phyloP scores from a whole-genome alignment of 805 yeast genomes.

The Saturnispora bothae region DNA sequence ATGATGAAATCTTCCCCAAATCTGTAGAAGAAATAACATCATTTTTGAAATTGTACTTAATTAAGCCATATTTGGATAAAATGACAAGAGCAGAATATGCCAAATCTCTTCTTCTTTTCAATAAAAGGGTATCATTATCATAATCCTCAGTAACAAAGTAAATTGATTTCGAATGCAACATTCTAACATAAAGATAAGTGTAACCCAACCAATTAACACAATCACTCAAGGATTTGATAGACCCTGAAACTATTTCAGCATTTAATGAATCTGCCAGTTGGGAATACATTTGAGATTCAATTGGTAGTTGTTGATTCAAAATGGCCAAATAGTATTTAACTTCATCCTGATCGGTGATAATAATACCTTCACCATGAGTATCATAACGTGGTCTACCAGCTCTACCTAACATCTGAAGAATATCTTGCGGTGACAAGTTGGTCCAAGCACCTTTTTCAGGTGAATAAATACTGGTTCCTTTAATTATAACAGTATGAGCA shows the following conservation, averaged over 20 bases:
- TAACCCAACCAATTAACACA: constrained; percentile 74
- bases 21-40: constrained; percentile 51
- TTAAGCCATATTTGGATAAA: constrained; percentile 46
- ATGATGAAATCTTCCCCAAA: constrained; percentile 75
- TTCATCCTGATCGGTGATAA: constrained; percentile 79
- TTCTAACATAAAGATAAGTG: constrained; percentile 71
- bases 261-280: constrained; percentile 65
- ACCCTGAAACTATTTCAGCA: constrained; percentile 78
- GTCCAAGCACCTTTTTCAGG: constrained; percentile 88
- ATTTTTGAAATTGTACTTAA: constrained; percentile 42
- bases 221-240: constrained; percentile 46
- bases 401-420: constrained; percentile 94
- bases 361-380: constrained; percentile 84
- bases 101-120: constrained; percentile 51
- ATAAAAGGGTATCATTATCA: constrained; percentile 38
- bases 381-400: constrained; percentile 97
- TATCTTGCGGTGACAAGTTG: constrained; percentile 89
- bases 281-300: constrained; percentile 75
- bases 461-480: constrained; percentile 88
- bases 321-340: constrained; percentile 82
- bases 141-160: constrained; percentile 69
- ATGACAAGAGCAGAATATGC: constrained; percentile 64
- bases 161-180: constrained; percentile 59
- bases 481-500: constrained; percentile 87
- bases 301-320: constrained; percentile 84